Base-by-base conservation (phyloP, 441 rosid genomes). In the Arabidopsis hybrid region DNA sequence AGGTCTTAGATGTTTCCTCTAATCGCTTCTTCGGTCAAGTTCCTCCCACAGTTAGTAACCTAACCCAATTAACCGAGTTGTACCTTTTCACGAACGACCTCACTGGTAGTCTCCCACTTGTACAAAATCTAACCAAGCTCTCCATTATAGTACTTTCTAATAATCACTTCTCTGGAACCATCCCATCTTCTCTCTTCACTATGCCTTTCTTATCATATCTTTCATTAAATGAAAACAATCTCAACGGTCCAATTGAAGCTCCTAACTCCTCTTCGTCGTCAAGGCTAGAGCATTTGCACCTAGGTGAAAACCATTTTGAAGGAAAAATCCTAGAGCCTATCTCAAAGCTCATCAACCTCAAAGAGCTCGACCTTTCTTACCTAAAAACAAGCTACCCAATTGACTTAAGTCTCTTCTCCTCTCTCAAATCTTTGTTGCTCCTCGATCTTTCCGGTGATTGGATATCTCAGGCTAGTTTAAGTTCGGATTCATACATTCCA, bases 301-400 rank as follows among this genome's bases (percentile, higher is more conserved):
- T 40, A 10, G 45, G n/a, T 40, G 11, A 10, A 11, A 40, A 40
- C 45, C 45, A 40, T 40, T 40, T 40, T 10, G 13, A 40, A 11
- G 39, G 69, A 21, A 14, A 43, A 21, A 64, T 64, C 7, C 9
- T 47, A 11, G 38, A 45, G 40, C 51, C 56, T 46, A n/a, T 64
- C 21, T 64, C 38, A 12, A 45, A 64, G 39, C 45, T 40, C 45
- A 40, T 40, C 45, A 43, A 43, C 16, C 47, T 43, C 16, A 43
- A 43, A 1, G 16, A 5, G 6, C 47, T 43, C 7, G 2, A 12
- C 16, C 47, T 40, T 12, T 11, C 46, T 42, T 66, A 4, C 46
- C 35, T 36, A 14, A 49, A 66, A 12, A 31, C n/a, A 8, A 66
- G 71, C 32, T 47, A 21, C 7, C 35, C 59, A 8, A 18, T 66